Base-by-base conservation (phyloP, 371 early-diverging fungal species). In the Mucor racemosus region DNA sequence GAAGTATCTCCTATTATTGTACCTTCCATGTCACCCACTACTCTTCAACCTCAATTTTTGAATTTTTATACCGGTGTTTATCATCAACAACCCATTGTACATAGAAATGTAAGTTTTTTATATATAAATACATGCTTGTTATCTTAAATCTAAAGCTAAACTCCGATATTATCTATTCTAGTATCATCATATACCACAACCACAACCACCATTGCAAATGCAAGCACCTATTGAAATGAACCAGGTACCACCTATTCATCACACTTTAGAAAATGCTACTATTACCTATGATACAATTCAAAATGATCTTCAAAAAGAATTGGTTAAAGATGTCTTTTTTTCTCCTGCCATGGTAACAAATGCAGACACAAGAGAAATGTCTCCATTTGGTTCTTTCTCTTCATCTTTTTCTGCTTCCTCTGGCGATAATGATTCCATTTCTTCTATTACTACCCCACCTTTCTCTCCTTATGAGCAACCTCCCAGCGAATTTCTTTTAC, bases 291-390 rank as follows among this genome's bases (percentile, higher is more conserved):
- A 81, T 61, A 73, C 72, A 6, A 62, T 65, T 11, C 70, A 75
- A 10, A 69, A 69, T 13, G 59, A 65, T 35, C 57, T 65, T 19
- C 80, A 77, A 60, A 74, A 71, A 34, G 81, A 81, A 42, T 58
- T 81, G 9, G 81, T 81, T 46, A 81, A 81, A 63, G 81, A 81
- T 38, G 81, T 81, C 10, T 81, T 81, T 50, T 78, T 81, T 33
- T 81, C 81, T 8, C 81, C 78, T 14, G 77, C 81, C 3, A 75
- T 81, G 72, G 57, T 39, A 21, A 65, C 67, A 4, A 65, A 71
- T 10, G 62, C 60, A 26, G 67, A 73, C 7, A 62, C 58, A 26
- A 34, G 66, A 26, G 75, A 67, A 31, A 68, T 71, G 58, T 72
- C 74, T n/a, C 67, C 71, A 41, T 50, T 26, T 11, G 50, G 50